phyloP scores from a whole-genome alignment of 305 asterid genomes.

The Fraxinus paxiana region DNA sequence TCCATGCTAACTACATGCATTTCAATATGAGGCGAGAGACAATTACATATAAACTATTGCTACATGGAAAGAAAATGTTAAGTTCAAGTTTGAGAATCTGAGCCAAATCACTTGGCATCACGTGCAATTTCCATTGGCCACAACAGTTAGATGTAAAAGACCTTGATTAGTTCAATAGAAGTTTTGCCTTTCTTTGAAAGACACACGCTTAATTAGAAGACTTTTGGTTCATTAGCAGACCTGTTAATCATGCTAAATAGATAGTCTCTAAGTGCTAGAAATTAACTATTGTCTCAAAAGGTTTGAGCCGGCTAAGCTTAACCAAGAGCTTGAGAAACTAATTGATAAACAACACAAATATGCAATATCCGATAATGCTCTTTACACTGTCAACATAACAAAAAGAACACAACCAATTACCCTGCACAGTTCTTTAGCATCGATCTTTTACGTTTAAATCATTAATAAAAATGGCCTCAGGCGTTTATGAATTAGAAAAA shows the following conservation, averaged over 20 bases:
- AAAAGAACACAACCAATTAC: not conserved
- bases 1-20: not conserved
- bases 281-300: not conserved
- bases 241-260: not conserved
- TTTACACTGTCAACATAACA: not conserved
- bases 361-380: not conserved
- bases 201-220: not conserved
- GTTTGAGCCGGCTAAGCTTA: not conserved
- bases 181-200: not conserved
- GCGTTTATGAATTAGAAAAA: not conserved
- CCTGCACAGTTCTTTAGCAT: not conserved
- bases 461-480: not conserved
- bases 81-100: not conserved
- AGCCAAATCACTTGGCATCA: not conserved
- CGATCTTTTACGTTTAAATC: not conserved
- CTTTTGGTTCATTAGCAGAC: not conserved
- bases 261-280: not conserved
- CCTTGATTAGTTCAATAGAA: not conserved
- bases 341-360: not conserved
- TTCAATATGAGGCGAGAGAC: not conserved
- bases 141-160: not conserved
- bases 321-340: not conserved
- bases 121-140: not conserved
- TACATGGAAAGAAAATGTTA: not conserved
- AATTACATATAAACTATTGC: not conserved